phyloP scores from a whole-genome alignment of 1,139 yeast species.

The Tardiomyces blankii region DNA sequence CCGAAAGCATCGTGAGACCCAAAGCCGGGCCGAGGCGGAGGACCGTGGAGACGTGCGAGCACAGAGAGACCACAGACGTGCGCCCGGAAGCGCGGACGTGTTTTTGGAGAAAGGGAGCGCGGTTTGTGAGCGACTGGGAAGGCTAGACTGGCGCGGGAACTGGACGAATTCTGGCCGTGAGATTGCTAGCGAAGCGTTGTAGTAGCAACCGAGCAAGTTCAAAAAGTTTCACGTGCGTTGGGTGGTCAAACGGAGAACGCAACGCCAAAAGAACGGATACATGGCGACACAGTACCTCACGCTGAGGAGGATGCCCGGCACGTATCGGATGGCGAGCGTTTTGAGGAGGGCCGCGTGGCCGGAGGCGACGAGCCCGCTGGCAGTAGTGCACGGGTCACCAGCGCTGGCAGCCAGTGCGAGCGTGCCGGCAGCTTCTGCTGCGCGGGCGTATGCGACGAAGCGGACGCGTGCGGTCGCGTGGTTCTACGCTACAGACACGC shows the following conservation, averaged over 20 bases:
- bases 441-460: not conserved
- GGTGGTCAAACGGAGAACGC: too few species aligned
- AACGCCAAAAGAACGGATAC: too few species aligned
- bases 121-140: too few species aligned
- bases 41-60: not conserved
- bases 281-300: not conserved
- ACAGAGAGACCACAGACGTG: too few species aligned
- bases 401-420: not conserved
- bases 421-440: not conserved
- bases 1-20: not conserved
- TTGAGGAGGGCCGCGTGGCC: not conserved
- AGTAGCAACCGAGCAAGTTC: too few species aligned
- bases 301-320: not conserved
- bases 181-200: too few species aligned
- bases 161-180: too few species aligned
- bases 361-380: not conserved
- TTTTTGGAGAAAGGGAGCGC: too few species aligned
- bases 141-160: too few species aligned
- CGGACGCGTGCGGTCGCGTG: constrained; percentile 28
- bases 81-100: too few species aligned
- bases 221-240: too few species aligned
- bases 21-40: not conserved
- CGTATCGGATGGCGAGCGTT: not conserved
- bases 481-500: constrained; percentile 79
- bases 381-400: not conserved